phyloP scores from a whole-genome alignment of 148 eudicot genomes.

The Heliamphora exappendiculata region DNA sequence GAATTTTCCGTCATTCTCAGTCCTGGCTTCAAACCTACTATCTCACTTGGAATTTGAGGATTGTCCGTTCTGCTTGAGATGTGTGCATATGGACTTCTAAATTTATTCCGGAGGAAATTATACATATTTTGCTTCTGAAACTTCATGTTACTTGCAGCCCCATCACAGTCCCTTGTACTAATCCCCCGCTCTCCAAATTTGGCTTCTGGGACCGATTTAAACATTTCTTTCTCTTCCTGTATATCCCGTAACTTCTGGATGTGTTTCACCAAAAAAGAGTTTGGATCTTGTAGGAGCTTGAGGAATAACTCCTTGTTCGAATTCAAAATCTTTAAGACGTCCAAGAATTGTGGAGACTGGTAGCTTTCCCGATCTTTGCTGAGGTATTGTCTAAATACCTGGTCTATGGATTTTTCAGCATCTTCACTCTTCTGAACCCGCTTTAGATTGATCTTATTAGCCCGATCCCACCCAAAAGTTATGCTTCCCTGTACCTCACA shows the following conservation, averaged over 20 bases:
- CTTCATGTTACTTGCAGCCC: neutral
- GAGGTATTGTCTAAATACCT: conserved; percentile 16
- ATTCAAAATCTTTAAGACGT: conserved; percentile 45
- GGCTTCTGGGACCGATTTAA: neutral
- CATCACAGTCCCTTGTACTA: conserved; percentile 3
- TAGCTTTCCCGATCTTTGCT: conserved; percentile 24
- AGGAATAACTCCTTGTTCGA: conserved; percentile 45
- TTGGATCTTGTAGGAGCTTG: conserved; percentile 49
- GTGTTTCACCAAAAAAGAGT: conserved; percentile 37
- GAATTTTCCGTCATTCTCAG: neutral
- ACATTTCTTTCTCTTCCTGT: conserved; percentile 21
- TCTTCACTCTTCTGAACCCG: conserved; percentile 15
- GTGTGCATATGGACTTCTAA: conserved; percentile 6
- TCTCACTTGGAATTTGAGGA: conserved; percentile 15
- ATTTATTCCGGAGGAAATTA: conserved; percentile 8
- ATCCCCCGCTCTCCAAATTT: neutral
- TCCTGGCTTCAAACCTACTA: conserved; percentile 17
- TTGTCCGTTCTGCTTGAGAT: neutral
- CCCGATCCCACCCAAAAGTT: neutral
- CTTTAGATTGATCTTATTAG: conserved; percentile 6
- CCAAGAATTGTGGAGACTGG: conserved; percentile 35
- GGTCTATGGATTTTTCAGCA: conserved; percentile 16
- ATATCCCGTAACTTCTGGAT: conserved; percentile 31
- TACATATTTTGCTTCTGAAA: conserved; percentile 9
- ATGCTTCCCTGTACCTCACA: neutral